Conservation (phyloP, 1,139 yeast species). For the Taphrina deformans region DNA sequence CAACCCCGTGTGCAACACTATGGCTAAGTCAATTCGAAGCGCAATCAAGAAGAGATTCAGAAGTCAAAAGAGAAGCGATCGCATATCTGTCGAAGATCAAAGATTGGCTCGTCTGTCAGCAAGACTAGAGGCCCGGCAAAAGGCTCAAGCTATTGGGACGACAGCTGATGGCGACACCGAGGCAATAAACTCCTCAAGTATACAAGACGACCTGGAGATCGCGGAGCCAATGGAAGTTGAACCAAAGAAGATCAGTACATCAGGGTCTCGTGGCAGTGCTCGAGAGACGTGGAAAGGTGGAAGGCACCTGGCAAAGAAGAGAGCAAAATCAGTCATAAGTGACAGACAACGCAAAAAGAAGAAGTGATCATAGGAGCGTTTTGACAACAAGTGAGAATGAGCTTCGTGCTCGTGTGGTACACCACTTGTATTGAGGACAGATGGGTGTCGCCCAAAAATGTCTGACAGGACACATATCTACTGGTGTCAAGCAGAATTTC, state of each 20-base stretch:
- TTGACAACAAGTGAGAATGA: too few relatives aligned
- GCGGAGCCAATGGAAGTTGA: slow-evolving; percentile 24
- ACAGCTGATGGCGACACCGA: background rate
- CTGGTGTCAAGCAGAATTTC: too few relatives aligned
- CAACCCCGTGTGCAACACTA: background rate
- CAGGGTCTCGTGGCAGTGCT: slow-evolving; percentile 27
- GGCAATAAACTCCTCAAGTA: background rate
- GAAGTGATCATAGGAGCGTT: too few relatives aligned
- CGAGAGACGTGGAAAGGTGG: slow-evolving; percentile 32
- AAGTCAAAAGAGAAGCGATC: slow-evolving; percentile 20
- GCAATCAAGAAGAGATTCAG: slow-evolving; percentile 31
- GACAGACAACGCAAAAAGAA: slow-evolving; percentile 15
- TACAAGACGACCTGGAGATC: background rate
- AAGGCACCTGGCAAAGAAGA: slow-evolving; percentile 21
- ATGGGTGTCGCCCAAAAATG: too few relatives aligned
- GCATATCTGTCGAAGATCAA: slow-evolving; percentile 27
- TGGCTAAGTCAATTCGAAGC: slow-evolving; percentile 33
- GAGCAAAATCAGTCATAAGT: slow-evolving; percentile 23
- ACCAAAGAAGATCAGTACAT: slow-evolving; percentile 24
- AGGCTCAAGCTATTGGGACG: background rate
- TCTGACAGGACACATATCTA: too few relatives aligned
- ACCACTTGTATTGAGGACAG: too few relatives aligned
- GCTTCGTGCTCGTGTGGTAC: too few relatives aligned
- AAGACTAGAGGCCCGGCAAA: slow-evolving; percentile 21
- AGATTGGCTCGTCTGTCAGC: slow-evolving; percentile 27